phyloP scores from a whole-genome alignment of 257 asterid genomes.

The Scutellaria minor region DNA sequence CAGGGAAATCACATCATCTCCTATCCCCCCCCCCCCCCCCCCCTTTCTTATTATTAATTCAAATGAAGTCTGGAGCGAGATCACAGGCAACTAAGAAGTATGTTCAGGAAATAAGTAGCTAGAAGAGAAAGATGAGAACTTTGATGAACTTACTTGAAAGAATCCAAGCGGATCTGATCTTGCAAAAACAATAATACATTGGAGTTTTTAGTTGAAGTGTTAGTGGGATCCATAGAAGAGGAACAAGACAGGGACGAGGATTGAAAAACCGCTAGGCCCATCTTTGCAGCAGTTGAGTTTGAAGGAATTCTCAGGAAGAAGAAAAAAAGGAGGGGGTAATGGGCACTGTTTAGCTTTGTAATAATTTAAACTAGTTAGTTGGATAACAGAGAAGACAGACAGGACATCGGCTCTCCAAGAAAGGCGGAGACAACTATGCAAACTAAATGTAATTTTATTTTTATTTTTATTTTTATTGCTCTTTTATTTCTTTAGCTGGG shows the following conservation, averaged over 20 bases:
- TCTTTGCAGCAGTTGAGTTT: constrained; percentile 25
- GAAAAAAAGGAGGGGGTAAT: background rate
- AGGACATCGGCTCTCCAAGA: constrained; percentile 7
- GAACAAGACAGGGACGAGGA: constrained; percentile 40
- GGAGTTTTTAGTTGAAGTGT: constrained; percentile 39
- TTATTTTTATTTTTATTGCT: no score
- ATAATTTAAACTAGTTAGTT: no score
- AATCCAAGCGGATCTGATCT: constrained; percentile 50
- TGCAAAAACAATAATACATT: constrained; percentile 37
- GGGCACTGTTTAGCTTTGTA: background rate
- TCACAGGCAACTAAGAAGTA: constrained; percentile 19
- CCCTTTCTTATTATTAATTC: no score
- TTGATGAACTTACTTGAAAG: constrained; percentile 52
- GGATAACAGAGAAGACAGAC: background rate
- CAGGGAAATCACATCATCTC: no score
- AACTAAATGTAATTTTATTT: no score
- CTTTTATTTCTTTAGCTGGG: no score
- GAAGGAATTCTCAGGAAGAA: background rate
- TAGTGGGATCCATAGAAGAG: constrained; percentile 36
- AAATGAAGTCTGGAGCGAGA: background rate
- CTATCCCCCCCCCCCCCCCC: no score
- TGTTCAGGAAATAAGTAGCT: background rate
- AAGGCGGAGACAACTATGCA: constrained; percentile 8
- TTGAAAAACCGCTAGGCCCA: constrained; percentile 42
- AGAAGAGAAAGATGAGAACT: constrained; percentile 35